These are phyloP conservation scores for Ottelia alismoides DNA, from an alignment of 106 monocot species.

Conservation along the genomic window DNA sequence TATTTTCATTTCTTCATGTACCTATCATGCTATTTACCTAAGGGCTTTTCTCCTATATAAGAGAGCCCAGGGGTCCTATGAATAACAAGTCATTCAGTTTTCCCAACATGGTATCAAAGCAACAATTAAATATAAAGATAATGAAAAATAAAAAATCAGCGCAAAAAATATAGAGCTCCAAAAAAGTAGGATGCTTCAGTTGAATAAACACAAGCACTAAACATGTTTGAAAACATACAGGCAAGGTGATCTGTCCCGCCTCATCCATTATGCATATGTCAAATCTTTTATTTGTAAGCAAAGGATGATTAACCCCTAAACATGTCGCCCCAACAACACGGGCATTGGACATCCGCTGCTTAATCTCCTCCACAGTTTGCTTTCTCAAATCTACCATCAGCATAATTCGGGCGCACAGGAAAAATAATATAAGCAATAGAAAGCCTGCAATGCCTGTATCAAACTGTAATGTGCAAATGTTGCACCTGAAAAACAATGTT, in stretches of 20 bases:
- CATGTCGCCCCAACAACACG: constrained; percentile 94
- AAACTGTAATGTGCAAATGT: constrained; percentile 2
- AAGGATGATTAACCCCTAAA: constrained; percentile 79
- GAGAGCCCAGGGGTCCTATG: no score
- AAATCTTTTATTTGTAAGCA: constrained; percentile 81
- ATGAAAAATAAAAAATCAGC: no score
- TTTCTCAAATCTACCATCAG: constrained; percentile 15
- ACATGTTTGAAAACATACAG: constrained; percentile 62
- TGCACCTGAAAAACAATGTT: constrained; percentile 66
- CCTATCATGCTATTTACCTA: no score
- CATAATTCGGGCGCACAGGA: not conserved
- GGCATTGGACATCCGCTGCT: constrained; percentile 54
- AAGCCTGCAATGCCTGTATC: no score
- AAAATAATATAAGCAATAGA: constrained; percentile 1
- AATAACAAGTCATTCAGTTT: no score
- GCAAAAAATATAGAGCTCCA: no score
- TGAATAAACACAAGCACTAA: no score
- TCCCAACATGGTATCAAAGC: no score
- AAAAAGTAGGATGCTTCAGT: no score
- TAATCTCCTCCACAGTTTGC: constrained; percentile 50
- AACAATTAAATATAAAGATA: no score
- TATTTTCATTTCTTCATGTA: no score
- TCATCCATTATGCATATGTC: constrained; percentile 98
- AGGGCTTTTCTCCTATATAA: no score
- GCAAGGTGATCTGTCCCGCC: constrained; percentile 93